A percentile compares a stretch with the other conserved stretches of the same genome.
phyloP scores from a whole-genome alignment of 2,329 filamentous ascomycete species.

The Colletotrichum brevisporum region DNA sequence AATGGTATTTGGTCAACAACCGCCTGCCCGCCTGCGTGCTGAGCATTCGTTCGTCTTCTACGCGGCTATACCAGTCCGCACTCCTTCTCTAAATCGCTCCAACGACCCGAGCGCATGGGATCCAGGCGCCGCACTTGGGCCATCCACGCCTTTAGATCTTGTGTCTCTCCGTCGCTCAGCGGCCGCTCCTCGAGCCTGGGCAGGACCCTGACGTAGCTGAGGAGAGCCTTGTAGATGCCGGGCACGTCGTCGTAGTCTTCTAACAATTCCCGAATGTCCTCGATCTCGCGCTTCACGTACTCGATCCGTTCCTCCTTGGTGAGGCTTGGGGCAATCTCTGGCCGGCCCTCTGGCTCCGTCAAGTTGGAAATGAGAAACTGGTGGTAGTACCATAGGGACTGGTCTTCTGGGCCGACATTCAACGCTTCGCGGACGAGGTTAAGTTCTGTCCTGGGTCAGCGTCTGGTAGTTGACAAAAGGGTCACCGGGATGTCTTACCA shows the following conservation, averaged over 20 bases:
- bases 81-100: slow-evolving; percentile 74
- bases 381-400: slow-evolving; percentile 98
- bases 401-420: slow-evolving; percentile 92
- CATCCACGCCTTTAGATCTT: slow-evolving; percentile 71
- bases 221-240: slow-evolving; percentile 89
- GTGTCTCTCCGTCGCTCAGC: slow-evolving; percentile 55
- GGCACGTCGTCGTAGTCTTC: slow-evolving; percentile 75
- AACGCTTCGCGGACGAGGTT: slow-evolving; percentile 81
- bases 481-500: slow-evolving; percentile 59
- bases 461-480: no score
- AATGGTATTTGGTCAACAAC: slow-evolving; percentile 11
- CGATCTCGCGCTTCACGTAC: slow-evolving; percentile 80
- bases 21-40: not conserved
- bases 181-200: slow-evolving; percentile 64
- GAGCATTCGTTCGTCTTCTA: not conserved
- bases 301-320: slow-evolving; percentile 71
- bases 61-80: slow-evolving; percentile 24
- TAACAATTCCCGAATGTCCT: slow-evolving; percentile 77
- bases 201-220: slow-evolving; percentile 79
- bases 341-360: slow-evolving; percentile 61
- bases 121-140: slow-evolving; percentile 77
- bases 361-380: slow-evolving; percentile 85
- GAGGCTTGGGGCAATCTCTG: slow-evolving; percentile 76
- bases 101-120: slow-evolving; percentile 80
- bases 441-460: slow-evolving; percentile 69